A percentile compares a stretch with the other conserved stretches of the same genome.
phyloP scores from a whole-genome alignment of 2,329 filamentous ascomycete species.

The Sporothrix schenckii region DNA sequence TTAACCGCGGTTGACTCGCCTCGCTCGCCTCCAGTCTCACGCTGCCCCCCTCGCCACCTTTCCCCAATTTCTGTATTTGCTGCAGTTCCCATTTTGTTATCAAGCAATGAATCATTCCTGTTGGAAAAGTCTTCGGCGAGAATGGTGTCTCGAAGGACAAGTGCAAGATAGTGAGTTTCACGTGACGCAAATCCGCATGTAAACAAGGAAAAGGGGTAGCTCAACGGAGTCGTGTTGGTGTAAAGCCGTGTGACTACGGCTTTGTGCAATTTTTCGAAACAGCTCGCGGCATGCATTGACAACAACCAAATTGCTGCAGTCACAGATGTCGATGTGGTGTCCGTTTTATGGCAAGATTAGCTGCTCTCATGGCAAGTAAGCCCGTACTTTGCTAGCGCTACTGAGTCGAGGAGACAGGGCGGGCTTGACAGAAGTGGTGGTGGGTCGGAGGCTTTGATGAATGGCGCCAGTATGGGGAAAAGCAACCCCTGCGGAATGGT shows the following conservation, averaged over 20 bases:
- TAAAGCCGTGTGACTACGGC: too few species aligned
- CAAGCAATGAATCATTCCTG: slow-evolving; percentile 3
- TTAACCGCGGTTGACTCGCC: not conserved
- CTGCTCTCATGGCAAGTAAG: not conserved
- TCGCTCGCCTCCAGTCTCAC: not conserved
- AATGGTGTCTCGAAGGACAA: too few species aligned
- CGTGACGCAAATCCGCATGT: too few species aligned
- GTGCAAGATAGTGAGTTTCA: too few species aligned
- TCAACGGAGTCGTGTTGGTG: too few species aligned
- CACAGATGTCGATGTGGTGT: not conserved
- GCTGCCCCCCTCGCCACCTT: not conserved
- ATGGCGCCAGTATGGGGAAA: too few species aligned
- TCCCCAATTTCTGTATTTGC: not conserved
- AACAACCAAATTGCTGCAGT: too few species aligned
- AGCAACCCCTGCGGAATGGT: not conserved
- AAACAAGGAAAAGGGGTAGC: too few species aligned
- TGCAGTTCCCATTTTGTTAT: not conserved
- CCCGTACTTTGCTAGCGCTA: not conserved
- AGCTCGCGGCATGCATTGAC: too few species aligned
- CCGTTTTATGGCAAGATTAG: not conserved
- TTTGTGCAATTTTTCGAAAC: too few species aligned
- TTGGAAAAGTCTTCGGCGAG: not conserved
- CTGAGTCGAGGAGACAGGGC: not conserved
- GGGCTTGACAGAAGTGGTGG: not conserved
- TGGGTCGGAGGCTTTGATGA: not conserved